phyloP scores from a whole-genome alignment of 2,329 filamentous ascomycete species.

The Beauveria sp. region DNA sequence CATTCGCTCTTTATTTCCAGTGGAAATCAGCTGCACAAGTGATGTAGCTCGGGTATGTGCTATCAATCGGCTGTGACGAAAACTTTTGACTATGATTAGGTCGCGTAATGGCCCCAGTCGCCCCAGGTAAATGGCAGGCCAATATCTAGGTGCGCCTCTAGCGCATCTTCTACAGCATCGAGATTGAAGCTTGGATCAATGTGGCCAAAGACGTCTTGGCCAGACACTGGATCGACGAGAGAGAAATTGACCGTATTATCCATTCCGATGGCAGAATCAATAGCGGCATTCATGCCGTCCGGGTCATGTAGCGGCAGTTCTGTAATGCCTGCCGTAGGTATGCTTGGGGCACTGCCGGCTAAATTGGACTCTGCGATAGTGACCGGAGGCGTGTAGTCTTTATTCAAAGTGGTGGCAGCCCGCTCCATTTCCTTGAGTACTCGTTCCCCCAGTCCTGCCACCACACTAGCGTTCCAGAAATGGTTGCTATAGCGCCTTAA shows the following conservation, averaged over 20 bases:
- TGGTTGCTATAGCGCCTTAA: slow-evolving; percentile 45
- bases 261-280: slow-evolving; percentile 21
- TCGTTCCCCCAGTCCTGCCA: slow-evolving; percentile 46
- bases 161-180: slow-evolving; percentile 44
- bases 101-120: slow-evolving; percentile 33
- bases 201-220: slow-evolving; percentile 47
- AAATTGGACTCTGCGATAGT: not conserved
- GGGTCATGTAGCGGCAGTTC: slow-evolving; percentile 18
- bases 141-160: slow-evolving; percentile 49
- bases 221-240: slow-evolving; percentile 35
- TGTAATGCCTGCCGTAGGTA: slow-evolving; percentile 14
- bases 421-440: slow-evolving; percentile 50
- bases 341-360: slow-evolving; percentile 10
- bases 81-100: slow-evolving; percentile 14
- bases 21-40: not conserved
- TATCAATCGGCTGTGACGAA: not conserved
- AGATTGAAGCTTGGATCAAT: slow-evolving; percentile 49
- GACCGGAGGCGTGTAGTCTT: slow-evolving; percentile 24
- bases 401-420: slow-evolving; percentile 38
- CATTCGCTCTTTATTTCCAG: slow-evolving; percentile 2
- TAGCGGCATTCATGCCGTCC: slow-evolving; percentile 18
- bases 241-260: slow-evolving; percentile 34
- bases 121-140: slow-evolving; percentile 45
- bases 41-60: not conserved
- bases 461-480: slow-evolving; percentile 51